phyloP scores from a whole-genome alignment of 2,329 filamentous ascomycete genomes.

The Corinectria fuckeliana region DNA sequence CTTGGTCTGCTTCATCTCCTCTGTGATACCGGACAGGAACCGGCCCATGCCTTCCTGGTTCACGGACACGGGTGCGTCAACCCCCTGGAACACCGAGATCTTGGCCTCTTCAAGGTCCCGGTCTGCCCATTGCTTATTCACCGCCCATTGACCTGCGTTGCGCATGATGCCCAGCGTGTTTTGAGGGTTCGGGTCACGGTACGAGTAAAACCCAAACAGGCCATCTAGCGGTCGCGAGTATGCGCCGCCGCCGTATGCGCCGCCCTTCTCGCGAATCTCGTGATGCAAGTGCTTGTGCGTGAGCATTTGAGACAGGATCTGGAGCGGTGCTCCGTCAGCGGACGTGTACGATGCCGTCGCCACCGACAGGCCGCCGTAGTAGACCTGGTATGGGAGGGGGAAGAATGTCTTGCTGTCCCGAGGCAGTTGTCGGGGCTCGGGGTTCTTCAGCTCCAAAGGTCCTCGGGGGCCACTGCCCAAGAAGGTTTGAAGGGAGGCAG shows the following conservation, averaged over 20 bases:
- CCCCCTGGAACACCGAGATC: slow-evolving; percentile 87
- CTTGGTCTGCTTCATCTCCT: slow-evolving; percentile 87
- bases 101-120: slow-evolving; percentile 95
- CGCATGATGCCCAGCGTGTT: slow-evolving; percentile 88
- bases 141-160: slow-evolving; percentile 82
- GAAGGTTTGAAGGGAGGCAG: slow-evolving; percentile 74
- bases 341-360: slow-evolving; percentile 85
- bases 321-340: slow-evolving; percentile 76
- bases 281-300: slow-evolving; percentile 97
- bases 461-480: slow-evolving; percentile 49
- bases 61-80: slow-evolving; percentile 88
- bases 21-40: slow-evolving; percentile 84
- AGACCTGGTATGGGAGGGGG: slow-evolving; percentile 94
- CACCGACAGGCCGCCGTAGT: slow-evolving; percentile 85
- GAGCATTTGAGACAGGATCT: slow-evolving; percentile 87
- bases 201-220: slow-evolving; percentile 93
- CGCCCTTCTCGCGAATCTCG: slow-evolving; percentile 96
- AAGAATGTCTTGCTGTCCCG: slow-evolving; percentile 81
- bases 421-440: slow-evolving; percentile 44
- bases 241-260: slow-evolving; percentile 92
- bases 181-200: slow-evolving; percentile 92
- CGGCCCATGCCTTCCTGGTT: slow-evolving; percentile 85
- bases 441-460: slow-evolving; percentile 49
- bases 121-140: slow-evolving; percentile 79
- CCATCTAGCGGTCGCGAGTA: slow-evolving; percentile 82